Conservation (phyloP, 371 early-diverging fungal species). For the Batkoa obscura region DNA sequence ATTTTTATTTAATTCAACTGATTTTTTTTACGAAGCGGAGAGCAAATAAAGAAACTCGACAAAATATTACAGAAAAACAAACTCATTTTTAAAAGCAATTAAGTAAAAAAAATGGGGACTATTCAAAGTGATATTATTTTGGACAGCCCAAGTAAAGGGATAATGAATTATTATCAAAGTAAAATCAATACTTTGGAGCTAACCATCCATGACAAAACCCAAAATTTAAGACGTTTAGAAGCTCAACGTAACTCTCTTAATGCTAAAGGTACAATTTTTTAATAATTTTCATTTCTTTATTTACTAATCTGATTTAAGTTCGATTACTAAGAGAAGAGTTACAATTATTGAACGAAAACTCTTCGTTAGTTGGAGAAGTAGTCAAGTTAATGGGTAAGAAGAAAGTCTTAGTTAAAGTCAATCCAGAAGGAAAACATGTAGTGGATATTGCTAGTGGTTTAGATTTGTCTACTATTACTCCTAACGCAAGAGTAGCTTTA, state of each 20-base stretch:
- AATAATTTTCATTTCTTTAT: background rate
- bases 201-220: slow-evolving; percentile 69
- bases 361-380: slow-evolving; percentile 96
- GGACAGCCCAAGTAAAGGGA: background rate
- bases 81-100: background rate
- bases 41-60: too few species aligned
- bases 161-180: slow-evolving; percentile 41
- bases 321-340: slow-evolving; percentile 96
- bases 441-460: slow-evolving; percentile 87
- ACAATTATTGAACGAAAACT: slow-evolving; percentile 91
- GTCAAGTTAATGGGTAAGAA: slow-evolving; percentile 99
- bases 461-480: slow-evolving; percentile 80
- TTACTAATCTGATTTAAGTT: slow-evolving; percentile 33
- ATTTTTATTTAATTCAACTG: too few species aligned
- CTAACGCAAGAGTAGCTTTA: slow-evolving; percentile 94
- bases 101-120: background rate
- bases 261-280: slow-evolving; percentile 54
- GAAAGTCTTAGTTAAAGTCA: slow-evolving; percentile 94
- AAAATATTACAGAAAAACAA: background rate
- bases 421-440: slow-evolving; percentile 99
- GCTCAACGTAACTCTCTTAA: slow-evolving; percentile 96
- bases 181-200: slow-evolving; percentile 81
- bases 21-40: too few species aligned
- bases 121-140: too few species aligned
- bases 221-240: slow-evolving; percentile 93